These are phyloP conservation scores for Canariomyces notabilis DNA, from an alignment of 2,329 filamentous ascomycete species.

Conservation along the genomic window DNA sequence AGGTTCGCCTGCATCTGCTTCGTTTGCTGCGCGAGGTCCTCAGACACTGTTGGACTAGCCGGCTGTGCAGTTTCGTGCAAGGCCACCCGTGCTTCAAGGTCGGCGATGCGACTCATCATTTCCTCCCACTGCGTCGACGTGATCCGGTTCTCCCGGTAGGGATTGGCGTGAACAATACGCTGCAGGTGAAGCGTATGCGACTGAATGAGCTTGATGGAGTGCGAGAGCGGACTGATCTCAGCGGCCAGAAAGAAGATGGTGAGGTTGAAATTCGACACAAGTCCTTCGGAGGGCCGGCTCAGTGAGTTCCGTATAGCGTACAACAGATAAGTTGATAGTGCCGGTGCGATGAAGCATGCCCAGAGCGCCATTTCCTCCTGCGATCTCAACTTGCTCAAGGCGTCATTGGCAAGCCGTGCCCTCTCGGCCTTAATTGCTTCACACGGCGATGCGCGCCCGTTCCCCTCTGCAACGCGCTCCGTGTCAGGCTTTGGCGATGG, in stretches of 20 bases:
- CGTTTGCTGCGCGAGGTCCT: not conserved
- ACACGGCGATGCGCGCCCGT: not conserved
- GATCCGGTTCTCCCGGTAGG: constrained; percentile 35
- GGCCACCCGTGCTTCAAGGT: constrained; percentile 57
- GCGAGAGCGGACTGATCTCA: constrained; percentile 76
- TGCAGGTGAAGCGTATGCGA: constrained; percentile 78
- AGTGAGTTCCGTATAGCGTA: constrained; percentile 77
- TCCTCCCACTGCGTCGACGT: constrained; percentile 46
- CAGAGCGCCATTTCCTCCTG: constrained; percentile 72
- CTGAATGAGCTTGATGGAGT: constrained; percentile 75
- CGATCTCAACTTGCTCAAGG: constrained; percentile 59
- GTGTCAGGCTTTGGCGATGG: constrained; percentile 12
- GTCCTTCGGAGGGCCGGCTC: constrained; percentile 74
- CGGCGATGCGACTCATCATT: constrained; percentile 61
- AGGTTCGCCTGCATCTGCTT: constrained; percentile 60
- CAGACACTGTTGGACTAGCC: not conserved
- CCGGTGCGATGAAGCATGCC: constrained; percentile 73
- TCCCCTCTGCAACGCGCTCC: constrained; percentile 30
- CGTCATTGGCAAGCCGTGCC: constrained; percentile 27
- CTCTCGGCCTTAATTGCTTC: not conserved
- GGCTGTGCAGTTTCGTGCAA: constrained; percentile 24
- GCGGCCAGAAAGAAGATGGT: constrained; percentile 85
- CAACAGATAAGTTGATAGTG: constrained; percentile 76
- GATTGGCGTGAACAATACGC: constrained; percentile 57
- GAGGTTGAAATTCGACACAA: constrained; percentile 90